Base-by-base conservation (phyloP, 441 rosid genomes). In the Jatropha multifida region DNA sequence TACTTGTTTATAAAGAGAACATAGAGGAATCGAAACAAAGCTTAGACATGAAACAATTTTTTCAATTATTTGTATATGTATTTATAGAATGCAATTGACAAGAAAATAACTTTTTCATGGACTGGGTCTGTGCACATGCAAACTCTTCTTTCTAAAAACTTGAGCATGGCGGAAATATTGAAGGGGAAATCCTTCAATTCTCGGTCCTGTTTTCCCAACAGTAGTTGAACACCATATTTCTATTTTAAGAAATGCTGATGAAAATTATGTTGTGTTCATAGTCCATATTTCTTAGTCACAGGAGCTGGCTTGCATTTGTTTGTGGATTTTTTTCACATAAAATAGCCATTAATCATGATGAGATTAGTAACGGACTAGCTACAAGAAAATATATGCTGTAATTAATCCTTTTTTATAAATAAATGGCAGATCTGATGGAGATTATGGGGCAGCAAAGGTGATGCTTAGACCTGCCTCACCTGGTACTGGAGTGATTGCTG, bases 381-480 rank as follows among this genome's bases (percentile, higher is more conserved):
- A 5, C 7, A 46, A 23, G 54, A 58, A 5, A 18, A 32, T 60
- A 18, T 23, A 32, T 44, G 37, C 46, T 4, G 41, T 38, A 54
- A 6, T 32, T 74, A 51, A 76, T 73, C 44, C 26, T 13, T 32
- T 56, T 58, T 20, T 62, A 60, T 54, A 54, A 78, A 73, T 79
- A 68, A 46, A 73, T 81, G 77, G 80, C 86, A 95, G 97, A 80
- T 79, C 97, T 46, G 96, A 91, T 2, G 99, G 98, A 18, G 91
- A 90, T 62, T 92, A 74, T 61, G 99, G 98, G 77, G 99, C 97
- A 59, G 98, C 99, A 0, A 88, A 82, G 80, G 99, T 95, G 89
- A 95, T 95, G 98, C 94, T 93, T 65, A 90, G 98, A 85, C 99
- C 99, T 13, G 98, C 98, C 62, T 86, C 96, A 44, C 99, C 97